Evolutionary conservation across 306 rosid genomes (phyloP), one percentile per base, ranked within the genome.

Genomic region (Dicorynia guianensis): DNA sequence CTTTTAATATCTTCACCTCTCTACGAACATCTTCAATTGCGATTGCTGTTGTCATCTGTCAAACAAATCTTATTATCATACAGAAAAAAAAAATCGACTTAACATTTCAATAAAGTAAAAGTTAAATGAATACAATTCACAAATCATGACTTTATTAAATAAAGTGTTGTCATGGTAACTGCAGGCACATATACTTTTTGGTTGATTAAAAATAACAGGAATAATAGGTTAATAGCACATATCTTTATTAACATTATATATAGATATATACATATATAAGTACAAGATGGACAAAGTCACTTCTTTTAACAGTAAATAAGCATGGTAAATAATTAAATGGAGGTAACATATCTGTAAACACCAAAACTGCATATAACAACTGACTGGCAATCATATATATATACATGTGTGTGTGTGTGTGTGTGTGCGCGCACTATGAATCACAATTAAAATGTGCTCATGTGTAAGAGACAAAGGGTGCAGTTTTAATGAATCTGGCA

Each of bases 11-110:
- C 89, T 96, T 96, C 91, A 93, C 99, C 82, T 96, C 99, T 83
- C 99, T 91, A 43, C 99, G 96, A 77, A 89, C 97, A 93, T 91
- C 98, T 85, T 93, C 97, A 53, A 91, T 93, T 33, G 97, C 86
- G 57, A 91, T 89, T 49, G 97, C 93, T 4, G 96, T 91, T 18
- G 97, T 91, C 98, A 93, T 93, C 97, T 93, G 93, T 79, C 69
- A 77, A 76, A 89, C 25, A 50, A 82, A 83, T 77, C 79, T 58
- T 79, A 74, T 82, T 78, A 76, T 49, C 67, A 71, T 19, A 49
- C 50, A 69, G 19, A 54, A 61, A 59, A 69, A n/a, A 8, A 69
- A n/a, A 8, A 17, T 33, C 25, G 19, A 57, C 46, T 35, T 36
- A 44, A 67, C 61, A 44, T 67, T 8, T 34, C 15, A 12, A 7